Conservation (phyloP, 345 rosid species). For the Odontarrhena argentea region DNA sequence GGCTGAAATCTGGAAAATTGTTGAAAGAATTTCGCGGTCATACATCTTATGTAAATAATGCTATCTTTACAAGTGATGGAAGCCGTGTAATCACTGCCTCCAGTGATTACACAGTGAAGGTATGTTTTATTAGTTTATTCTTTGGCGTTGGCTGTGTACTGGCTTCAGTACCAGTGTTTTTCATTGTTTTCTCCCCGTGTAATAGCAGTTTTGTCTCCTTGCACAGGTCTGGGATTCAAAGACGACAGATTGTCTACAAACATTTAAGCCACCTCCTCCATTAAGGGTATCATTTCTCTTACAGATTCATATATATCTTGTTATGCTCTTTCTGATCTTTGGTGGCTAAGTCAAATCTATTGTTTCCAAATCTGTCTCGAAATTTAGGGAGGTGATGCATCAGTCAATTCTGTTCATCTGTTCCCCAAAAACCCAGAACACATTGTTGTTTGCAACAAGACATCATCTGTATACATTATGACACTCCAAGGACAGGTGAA, state of each 20-base stretch:
- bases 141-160: not conserved
- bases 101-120: conserved; percentile 74
- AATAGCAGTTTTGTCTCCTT: conserved; percentile 24
- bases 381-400: conserved; percentile 89
- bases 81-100: conserved; percentile 88
- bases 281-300: conserved; percentile 59
- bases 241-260: conserved; percentile 90
- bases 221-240: conserved; percentile 94
- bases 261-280: conserved; percentile 92
- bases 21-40: conserved; percentile 97
- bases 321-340: conserved; percentile 8
- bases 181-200: conserved; percentile 17
- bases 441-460: conserved; percentile 89
- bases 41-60: conserved; percentile 72
- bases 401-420: conserved; percentile 96
- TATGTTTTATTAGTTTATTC: conserved; percentile 18
- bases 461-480: conserved; percentile 89
- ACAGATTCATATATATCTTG: conserved; percentile 25
- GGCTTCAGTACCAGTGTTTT: conserved; percentile 13
- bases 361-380: conserved; percentile 31
- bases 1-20: conserved; percentile 93
- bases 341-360: conserved; percentile 26
- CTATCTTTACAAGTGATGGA: conserved; percentile 91
- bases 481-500: conserved; percentile 98
- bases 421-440: conserved; percentile 88